These are phyloP conservation scores for Senna tora DNA, from an alignment of 306 rosid species.

Conservation along the genomic window DNA sequence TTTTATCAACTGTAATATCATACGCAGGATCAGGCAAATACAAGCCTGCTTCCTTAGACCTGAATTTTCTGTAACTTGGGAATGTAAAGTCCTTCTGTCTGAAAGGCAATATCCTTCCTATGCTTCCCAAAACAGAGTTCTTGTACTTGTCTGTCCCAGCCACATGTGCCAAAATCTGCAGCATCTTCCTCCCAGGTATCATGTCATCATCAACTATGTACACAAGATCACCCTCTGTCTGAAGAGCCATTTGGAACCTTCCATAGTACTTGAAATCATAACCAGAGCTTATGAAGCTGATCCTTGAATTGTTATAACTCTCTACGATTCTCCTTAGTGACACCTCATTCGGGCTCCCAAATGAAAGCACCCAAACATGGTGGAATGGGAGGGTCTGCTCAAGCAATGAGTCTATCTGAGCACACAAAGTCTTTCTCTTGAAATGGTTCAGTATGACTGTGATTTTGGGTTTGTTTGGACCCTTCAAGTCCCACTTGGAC, in stretches of 20 bases:
- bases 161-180: constrained; percentile 88
- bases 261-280: constrained; percentile 99
- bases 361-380: constrained; percentile 94
- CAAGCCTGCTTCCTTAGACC: constrained; percentile 91
- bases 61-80: constrained; percentile 88
- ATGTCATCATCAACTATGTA: constrained; percentile 90
- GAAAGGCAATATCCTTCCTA: constrained; percentile 91
- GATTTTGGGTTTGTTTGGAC: constrained; percentile 64
- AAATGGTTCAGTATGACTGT: constrained; percentile 87
- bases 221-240: constrained; percentile 84
- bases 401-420: constrained; percentile 83
- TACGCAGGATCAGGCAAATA: constrained; percentile 98
- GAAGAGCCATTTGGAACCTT: constrained; percentile 91
- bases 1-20: constrained; percentile 77
- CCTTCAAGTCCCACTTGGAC: constrained; percentile 73
- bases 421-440: constrained; percentile 91
- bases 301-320: constrained; percentile 79
- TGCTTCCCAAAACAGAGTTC: constrained; percentile 88
- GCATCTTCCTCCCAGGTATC: constrained; percentile 92
- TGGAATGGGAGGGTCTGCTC: constrained; percentile 85
- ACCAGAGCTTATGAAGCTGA: constrained; percentile 83
- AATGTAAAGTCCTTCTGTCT: constrained; percentile 91
- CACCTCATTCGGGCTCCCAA: constrained; percentile 90
- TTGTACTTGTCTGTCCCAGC: constrained; percentile 80
- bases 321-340: constrained; percentile 82